phyloP scores from a whole-genome alignment of 2,329 filamentous ascomycete species.

The Atkinsonella texensis region DNA sequence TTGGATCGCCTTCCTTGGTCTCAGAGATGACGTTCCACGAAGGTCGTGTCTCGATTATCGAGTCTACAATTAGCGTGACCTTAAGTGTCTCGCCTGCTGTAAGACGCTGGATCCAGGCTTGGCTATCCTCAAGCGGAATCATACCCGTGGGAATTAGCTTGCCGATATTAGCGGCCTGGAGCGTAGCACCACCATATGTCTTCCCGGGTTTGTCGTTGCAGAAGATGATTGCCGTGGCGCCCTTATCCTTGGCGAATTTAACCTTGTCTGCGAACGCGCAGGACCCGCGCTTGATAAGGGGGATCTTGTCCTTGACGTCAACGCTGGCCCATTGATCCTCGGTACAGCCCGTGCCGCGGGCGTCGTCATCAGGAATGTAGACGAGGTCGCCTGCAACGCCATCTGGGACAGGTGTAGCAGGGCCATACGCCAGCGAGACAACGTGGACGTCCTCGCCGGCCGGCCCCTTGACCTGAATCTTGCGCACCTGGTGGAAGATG shows the following conservation, averaged over 20 bases:
- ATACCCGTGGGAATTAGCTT: slow-evolving; percentile 21
- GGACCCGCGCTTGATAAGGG: slow-evolving; percentile 31
- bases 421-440: slow-evolving; percentile 33
- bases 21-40: slow-evolving; percentile 29
- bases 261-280: slow-evolving; percentile 31
- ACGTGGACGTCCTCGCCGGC: slow-evolving; percentile 31
- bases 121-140: slow-evolving; percentile 19
- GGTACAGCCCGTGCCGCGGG: slow-evolving; percentile 25
- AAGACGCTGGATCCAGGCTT: slow-evolving; percentile 20
- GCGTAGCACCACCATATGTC: slow-evolving; percentile 32
- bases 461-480: slow-evolving; percentile 32
- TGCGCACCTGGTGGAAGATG: slow-evolving; percentile 28
- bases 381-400: slow-evolving; percentile 23
- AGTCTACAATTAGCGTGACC: slow-evolving; percentile 21
- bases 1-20: slow-evolving; percentile 25
- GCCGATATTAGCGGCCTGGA: slow-evolving; percentile 28
- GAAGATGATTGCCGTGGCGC: slow-evolving; percentile 36
- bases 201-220: slow-evolving; percentile 45
- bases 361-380: slow-evolving; percentile 23
- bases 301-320: slow-evolving; percentile 29
- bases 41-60: slow-evolving; percentile 19
- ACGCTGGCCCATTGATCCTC: slow-evolving; percentile 29
- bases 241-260: slow-evolving; percentile 27
- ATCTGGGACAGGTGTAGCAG: slow-evolving; percentile 26
- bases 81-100: slow-evolving; percentile 17